These are phyloP conservation scores for Vararia minispora DNA, from an alignment of 768 basidiomycete species.

Conservation along the genomic window DNA sequence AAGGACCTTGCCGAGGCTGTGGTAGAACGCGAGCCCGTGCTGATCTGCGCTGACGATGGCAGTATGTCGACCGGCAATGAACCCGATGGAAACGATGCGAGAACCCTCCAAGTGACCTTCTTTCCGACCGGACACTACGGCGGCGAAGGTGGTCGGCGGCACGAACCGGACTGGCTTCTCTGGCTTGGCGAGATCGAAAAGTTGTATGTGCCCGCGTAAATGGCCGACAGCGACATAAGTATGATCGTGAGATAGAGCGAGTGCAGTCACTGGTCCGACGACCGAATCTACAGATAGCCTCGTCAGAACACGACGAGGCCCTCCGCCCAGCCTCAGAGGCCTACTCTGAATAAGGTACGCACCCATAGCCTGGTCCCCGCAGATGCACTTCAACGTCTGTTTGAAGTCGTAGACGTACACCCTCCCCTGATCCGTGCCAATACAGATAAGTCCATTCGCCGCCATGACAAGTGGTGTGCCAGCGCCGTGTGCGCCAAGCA, in stretches of 20 bases:
- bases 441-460: conserved; percentile 79
- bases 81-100: conserved; percentile 70
- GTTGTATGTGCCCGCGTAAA: conserved; percentile 68
- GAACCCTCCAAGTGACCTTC: conserved; percentile 81
- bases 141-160: conserved; percentile 52
- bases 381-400: conserved; percentile 71
- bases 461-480: conserved; percentile 74
- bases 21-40: conserved; percentile 86
- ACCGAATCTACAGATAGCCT: too few species aligned
- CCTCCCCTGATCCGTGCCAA: conserved; percentile 76
- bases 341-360: too few species aligned
- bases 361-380: conserved; percentile 65
- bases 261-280: conserved; percentile 76
- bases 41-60: conserved; percentile 89
- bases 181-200: conserved; percentile 72
- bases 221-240: conserved; percentile 90
- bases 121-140: conserved; percentile 66
- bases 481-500: conserved; percentile 45
- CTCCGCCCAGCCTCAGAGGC: too few species aligned
- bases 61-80: conserved; percentile 87
- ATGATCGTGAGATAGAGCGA: conserved; percentile 88
- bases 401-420: conserved; percentile 84
- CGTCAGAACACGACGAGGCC: conserved; percentile 22
- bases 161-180: conserved; percentile 59
- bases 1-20: conserved; percentile 86